Base-by-base conservation (phyloP, 2,329 filamentous ascomycete species). In the Epichloe sylvatica region DNA sequence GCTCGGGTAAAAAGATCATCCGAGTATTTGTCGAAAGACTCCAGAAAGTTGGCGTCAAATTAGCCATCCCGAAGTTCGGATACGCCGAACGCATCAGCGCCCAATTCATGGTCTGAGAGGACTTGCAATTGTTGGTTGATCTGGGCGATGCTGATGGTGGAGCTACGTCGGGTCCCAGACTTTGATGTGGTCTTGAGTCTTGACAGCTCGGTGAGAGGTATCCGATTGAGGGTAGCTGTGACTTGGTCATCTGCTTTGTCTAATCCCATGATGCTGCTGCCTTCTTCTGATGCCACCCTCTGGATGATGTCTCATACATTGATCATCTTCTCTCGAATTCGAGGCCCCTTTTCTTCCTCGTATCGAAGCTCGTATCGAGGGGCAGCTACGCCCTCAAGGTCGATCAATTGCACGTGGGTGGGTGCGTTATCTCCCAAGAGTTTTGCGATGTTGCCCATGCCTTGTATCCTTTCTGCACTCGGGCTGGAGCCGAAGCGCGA, bases 21-120 rank as follows among this genome's bases (percentile, higher is more conserved):
- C 12, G 59, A 57, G 47, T 70, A 67, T 49, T 30, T 30, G 3
- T 66, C 59, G 3, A 67, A 60, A 1, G 70, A 68, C 42, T 69
- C 69, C n/a, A 70, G 56, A 52, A 75, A 78, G 37, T 68, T 54
- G 34, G 69, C 70, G 52, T 74, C 71, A 48, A 74, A 74, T 58
- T 72, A 73, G 47, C 69, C 67, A 54, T 73, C 71, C 34, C 71
- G 62, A 17, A 66, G 55, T 57, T 74, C 71, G 5, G 59, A 58
- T 30, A 73, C 60, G 25, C 69, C 70, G 53, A 71, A 72, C 2
- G 67, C 68, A 37, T 70, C 62, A 34, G 61, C 61, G 33, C 65
- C 63, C 11, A 68, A 57, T 41, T 64, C 62, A 19, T 63, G 57
- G 35, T 64, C 60, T 2, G 60, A 59, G 17, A 67, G 57, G 17